A percentile compares a stretch with the other conserved stretches of the same genome.
Evolutionary conservation across 169 alveolate species (phyloP).

Genomic region (Plasmodium falciparum): DNA sequence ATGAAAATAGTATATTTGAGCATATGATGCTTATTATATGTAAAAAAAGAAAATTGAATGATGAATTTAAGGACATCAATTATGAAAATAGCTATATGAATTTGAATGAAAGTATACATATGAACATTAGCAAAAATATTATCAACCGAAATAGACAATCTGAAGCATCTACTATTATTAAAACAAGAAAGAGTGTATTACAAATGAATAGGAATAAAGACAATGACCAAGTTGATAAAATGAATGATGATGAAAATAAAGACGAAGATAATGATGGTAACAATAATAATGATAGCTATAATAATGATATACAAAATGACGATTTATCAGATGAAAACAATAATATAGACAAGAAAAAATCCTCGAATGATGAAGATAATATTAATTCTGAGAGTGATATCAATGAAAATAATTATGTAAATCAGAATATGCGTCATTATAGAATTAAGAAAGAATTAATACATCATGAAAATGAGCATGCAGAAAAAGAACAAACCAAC

Average conservation of each 20-base stretch:
- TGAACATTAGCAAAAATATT: constrained; percentile 71
- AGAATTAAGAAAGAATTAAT: background rate
- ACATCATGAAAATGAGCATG: constrained; percentile 7
- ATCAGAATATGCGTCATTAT: background rate
- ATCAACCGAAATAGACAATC: constrained; percentile 2
- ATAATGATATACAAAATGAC: background rate
- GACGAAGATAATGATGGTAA: background rate
- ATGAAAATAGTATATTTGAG: constrained; percentile 67
- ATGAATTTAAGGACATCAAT: constrained; percentile 61
- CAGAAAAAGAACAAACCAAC: background rate
- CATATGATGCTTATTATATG: constrained; percentile 55
- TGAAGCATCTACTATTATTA: constrained; percentile 12
- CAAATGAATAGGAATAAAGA: background rate
- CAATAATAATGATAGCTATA: background rate
- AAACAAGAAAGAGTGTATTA: constrained; percentile 41
- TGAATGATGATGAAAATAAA: background rate
- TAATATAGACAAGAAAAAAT: background rate
- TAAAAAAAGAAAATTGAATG: constrained; percentile 63
- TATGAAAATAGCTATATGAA: constrained; percentile 66
- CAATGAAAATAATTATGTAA: background rate
- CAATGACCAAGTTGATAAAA: background rate
- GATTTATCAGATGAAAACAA: background rate
- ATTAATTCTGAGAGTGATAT: background rate
- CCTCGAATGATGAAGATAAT: background rate
- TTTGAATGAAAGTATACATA: constrained; percentile 61